phyloP scores from a whole-genome alignment of 2,329 filamentous ascomycete genomes.

The Cadophora sp. region DNA sequence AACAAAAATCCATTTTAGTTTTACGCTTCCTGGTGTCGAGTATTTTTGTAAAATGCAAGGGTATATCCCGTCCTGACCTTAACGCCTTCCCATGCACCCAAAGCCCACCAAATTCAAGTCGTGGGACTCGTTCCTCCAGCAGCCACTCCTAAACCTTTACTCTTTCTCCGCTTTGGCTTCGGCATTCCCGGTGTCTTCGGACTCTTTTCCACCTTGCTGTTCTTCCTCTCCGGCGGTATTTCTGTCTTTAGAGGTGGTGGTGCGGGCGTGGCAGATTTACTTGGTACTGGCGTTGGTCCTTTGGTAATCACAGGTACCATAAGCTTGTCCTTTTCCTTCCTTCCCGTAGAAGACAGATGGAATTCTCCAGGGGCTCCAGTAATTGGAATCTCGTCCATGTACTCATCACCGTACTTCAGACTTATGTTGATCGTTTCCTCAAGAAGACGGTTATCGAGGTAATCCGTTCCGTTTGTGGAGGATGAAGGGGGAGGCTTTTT shows the following conservation, averaged over 20 bases:
- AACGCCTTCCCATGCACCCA: constrained; percentile 13
- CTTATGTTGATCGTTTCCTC: constrained; percentile 66
- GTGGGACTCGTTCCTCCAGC: constrained; percentile 6
- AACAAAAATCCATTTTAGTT: too few species aligned
- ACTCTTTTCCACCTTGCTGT: constrained; percentile 42
- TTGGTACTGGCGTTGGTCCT: constrained; percentile 25
- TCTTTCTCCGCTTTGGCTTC: constrained; percentile 50
- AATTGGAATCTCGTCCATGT: constrained; percentile 72
- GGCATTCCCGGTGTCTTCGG: constrained; percentile 44
- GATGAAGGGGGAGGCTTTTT: constrained; percentile 35
- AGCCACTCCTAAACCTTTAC: constrained; percentile 34
- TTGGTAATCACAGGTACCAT: constrained; percentile 32
- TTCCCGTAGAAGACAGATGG: constrained; percentile 66
- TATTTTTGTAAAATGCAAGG: constrained; percentile 10
- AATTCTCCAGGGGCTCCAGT: constrained; percentile 71
- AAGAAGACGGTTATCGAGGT: constrained; percentile 45
- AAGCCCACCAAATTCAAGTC: not conserved
- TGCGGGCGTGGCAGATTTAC: constrained; percentile 32
- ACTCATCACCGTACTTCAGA: constrained; percentile 66
- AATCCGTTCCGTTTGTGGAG: constrained; percentile 35
- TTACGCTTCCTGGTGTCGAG: not conserved
- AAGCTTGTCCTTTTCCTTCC: constrained; percentile 46
- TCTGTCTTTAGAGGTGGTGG: constrained; percentile 40
- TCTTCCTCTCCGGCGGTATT: constrained; percentile 40
- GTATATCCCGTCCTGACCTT: constrained; percentile 19